Evolutionary conservation across 176 grass and related monocot genomes (phyloP).

Genomic region (Dendrocalamus sinicus): DNA sequence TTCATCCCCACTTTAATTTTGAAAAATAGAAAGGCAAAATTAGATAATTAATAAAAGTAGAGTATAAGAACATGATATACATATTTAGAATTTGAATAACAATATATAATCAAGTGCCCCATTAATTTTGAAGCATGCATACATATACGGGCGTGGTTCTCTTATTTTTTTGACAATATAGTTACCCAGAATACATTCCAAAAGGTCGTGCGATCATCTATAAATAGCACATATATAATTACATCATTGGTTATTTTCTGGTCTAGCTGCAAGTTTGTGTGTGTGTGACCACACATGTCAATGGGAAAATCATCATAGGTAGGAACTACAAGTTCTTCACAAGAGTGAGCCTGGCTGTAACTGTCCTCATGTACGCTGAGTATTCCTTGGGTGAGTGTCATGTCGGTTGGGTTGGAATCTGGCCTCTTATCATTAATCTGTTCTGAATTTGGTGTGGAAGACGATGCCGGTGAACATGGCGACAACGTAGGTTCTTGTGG

Average conservation of each 20-base stretch:
- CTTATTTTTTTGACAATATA: not conserved
- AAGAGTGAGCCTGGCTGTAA: not conserved
- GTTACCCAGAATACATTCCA: constrained; percentile 7
- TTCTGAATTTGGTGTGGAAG: not conserved
- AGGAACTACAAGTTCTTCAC: constrained; percentile 42
- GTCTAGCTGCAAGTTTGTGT: not conserved
- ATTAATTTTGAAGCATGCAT: not conserved
- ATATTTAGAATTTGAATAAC: not conserved
- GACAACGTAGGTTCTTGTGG: constrained; percentile 1
- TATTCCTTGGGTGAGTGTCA: not conserved
- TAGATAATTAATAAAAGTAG: not conserved
- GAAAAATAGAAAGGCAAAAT: not conserved
- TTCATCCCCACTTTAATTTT: no score
- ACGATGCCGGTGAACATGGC: not conserved
- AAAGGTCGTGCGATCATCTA: constrained; percentile 27
- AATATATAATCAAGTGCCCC: not conserved
- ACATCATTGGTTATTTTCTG: constrained; percentile 24
- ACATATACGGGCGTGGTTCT: not conserved
- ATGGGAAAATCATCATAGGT: constrained; percentile 51
- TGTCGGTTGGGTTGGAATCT: constrained; percentile 23
- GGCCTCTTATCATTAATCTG: not conserved
- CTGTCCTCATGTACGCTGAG: not conserved
- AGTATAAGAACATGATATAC: not conserved
- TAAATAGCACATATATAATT: not conserved
- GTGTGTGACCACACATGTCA: constrained; percentile 52